Evolutionary conservation across 768 basidiomycete species (phyloP).

Genomic region (Rhodotorula babjevae): DNA sequence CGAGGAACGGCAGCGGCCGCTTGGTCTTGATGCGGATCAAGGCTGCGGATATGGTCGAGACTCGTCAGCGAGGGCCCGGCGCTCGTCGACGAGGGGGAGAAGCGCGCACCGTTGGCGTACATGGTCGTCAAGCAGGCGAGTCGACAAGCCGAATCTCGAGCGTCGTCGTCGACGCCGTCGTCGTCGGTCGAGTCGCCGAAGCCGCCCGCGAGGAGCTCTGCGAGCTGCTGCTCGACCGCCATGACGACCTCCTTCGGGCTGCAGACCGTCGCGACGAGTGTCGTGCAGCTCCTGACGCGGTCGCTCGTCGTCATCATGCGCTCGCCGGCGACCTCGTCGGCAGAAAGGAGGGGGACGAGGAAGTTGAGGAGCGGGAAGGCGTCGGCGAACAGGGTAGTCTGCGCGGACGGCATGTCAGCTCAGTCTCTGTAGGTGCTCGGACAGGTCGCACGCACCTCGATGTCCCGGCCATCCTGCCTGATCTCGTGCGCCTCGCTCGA

Average conservation of each 20-base stretch:
- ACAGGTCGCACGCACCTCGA: neutral
- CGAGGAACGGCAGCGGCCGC: neutral
- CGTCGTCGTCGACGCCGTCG: neutral
- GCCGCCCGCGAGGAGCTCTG: neutral
- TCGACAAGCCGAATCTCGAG: neutral
- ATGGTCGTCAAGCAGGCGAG: neutral
- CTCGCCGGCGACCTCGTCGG: neutral
- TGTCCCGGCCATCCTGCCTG: neutral
- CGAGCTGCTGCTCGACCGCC: neutral
- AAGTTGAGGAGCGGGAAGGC: conserved; percentile 5
- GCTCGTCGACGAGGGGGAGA: neutral
- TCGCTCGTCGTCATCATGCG: neutral
- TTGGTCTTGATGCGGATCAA: neutral
- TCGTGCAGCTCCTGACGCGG: neutral
- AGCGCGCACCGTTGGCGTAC: neutral
- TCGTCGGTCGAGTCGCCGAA: neutral
- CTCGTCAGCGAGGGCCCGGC: neutral
- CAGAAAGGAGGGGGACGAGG: conserved; percentile 1
- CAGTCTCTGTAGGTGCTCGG: neutral
- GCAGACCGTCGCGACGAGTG: neutral
- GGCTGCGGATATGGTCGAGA: neutral
- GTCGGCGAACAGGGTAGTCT: conserved; percentile 4
- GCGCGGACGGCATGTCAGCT: neutral
- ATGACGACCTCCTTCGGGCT: conserved; percentile 8
- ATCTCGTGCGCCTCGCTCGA: neutral